Evolutionary conservation across 177 flowering plant species (phyloP), one percentile per base, ranked within the genome.

Genomic region (Vitis hybrid): DNA sequence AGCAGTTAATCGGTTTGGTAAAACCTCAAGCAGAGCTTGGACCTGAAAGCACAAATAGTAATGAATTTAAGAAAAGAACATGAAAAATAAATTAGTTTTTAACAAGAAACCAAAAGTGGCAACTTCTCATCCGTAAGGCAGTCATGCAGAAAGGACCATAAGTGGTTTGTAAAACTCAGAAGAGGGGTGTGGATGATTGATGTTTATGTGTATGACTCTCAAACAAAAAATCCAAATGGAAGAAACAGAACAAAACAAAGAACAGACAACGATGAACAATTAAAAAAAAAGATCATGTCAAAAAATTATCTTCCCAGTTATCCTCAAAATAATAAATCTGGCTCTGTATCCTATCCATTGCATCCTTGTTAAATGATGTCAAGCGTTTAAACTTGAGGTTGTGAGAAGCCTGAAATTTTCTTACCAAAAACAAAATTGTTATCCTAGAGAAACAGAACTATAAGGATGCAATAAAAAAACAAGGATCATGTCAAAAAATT

Each of bases 1-100:
- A 74, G 87, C 99, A 67, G 96, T 93, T 70, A 90, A 79, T 22
- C 92, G 84, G 75, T 86, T 93, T 6, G 99, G 99, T 65, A 93
- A 84, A 74, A 90, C 92, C 80, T 95, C 94, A 75, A 91, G 93
- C 62, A 95, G 75, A 62, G 84, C 82, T 83, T 81, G 87, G 72
- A 95, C 98, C 99, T 95, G 80, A 68, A 3, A 66, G 18, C 53
- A 49, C 4, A 26, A 16, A 56, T 22, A 2, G 19, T 3, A 26
- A 64, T 5, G 15, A 70, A 1, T 26, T 26, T 26, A 26, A 26
- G 29, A 26, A 26, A 26, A 26, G 0, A 26, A 26, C 29, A 26
- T 26, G 29, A 26, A 26, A 26, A 26, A 26, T 26, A 26, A 26
- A 26, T 26, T 26, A 26, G 29, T 26, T 26, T 26, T 6, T 14